Evolutionary conservation across 495 filamentous ascomycete species (phyloP).

Genomic region (Aspergillus carlsbadensis): DNA sequence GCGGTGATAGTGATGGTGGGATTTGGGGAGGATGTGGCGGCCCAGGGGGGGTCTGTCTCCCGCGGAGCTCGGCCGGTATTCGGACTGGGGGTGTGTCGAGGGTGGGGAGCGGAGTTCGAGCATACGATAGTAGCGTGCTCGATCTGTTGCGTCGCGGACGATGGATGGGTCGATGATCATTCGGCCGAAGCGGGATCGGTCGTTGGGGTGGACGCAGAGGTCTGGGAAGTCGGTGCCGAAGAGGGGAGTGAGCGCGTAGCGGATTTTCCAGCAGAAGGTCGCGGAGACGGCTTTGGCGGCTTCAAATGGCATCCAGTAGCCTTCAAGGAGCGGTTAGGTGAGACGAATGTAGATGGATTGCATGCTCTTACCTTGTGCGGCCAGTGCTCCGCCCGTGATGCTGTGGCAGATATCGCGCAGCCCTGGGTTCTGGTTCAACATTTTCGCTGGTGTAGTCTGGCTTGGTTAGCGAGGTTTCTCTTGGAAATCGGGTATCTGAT

Average conservation of each 20-base stretch:
- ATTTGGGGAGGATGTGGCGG: conserved; percentile 8
- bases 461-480: conserved; percentile 13
- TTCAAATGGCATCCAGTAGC: conserved; percentile 94
- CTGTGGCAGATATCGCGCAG: conserved; percentile 84
- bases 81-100: conserved; percentile 3
- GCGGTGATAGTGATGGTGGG: conserved; percentile 14
- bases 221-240: conserved; percentile 80
- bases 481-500: background rate
- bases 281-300: conserved; percentile 80
- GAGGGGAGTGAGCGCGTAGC: conserved; percentile 78
- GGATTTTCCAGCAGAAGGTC: conserved; percentile 84
- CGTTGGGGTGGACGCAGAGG: conserved; percentile 61
- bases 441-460: conserved; percentile 81
- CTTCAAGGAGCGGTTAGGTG: conserved; percentile 27
- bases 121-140: conserved; percentile 48
- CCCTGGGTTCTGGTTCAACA: conserved; percentile 74
- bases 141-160: conserved; percentile 52
- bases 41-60: conserved; percentile 1
- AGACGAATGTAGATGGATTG: background rate
- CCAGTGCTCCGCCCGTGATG: conserved; percentile 89
- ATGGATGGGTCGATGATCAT: conserved; percentile 69
- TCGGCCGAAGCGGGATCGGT: conserved; percentile 55
- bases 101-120: conserved; percentile 20
- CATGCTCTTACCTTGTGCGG: conserved; percentile 72
- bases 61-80: conserved; percentile 9